Evolutionary conservation across 1,284 basidiomycete species (phyloP).

Genomic region (Fistulinella cinereoalba): DNA sequence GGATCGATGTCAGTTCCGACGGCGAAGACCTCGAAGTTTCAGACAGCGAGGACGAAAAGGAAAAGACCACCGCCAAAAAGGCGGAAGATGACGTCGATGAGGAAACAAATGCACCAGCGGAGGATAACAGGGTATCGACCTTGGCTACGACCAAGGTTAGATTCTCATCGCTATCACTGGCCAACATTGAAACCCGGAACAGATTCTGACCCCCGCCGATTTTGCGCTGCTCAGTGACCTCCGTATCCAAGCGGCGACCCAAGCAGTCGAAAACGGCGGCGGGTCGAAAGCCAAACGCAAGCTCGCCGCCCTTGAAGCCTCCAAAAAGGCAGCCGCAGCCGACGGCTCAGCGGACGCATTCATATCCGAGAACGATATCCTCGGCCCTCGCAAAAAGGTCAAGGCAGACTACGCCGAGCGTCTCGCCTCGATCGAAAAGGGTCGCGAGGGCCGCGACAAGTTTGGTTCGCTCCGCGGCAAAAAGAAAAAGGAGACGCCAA

Average conservation of each 20-base stretch:
- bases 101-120: constrained; percentile 29
- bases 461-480: constrained; percentile 89
- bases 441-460: constrained; percentile 94
- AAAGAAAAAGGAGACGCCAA: constrained; percentile 76
- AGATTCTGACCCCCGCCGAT: constrained; percentile 98
- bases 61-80: constrained; percentile 37
- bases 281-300: constrained; percentile 86
- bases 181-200: constrained; percentile 1
- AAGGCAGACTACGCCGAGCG: constrained; percentile 96
- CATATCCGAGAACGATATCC: constrained; percentile 88
- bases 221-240: constrained; percentile 93
- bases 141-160: constrained; percentile 77
- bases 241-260: constrained; percentile 76
- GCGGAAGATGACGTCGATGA: constrained; percentile 18
- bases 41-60: constrained; percentile 81
- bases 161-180: background rate
- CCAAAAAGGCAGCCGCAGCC: constrained; percentile 50
- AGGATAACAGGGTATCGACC: constrained; percentile 48
- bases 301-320: constrained; percentile 72
- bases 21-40: constrained; percentile 72
- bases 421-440: constrained; percentile 88
- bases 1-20: constrained; percentile 85
- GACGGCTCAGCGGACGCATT: constrained; percentile 59
- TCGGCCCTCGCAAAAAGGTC: constrained; percentile 91
- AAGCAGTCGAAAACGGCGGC: constrained; percentile 69